Conservation (phyloP, 2,329 filamentous ascomycete species). For the Capronia americana region DNA sequence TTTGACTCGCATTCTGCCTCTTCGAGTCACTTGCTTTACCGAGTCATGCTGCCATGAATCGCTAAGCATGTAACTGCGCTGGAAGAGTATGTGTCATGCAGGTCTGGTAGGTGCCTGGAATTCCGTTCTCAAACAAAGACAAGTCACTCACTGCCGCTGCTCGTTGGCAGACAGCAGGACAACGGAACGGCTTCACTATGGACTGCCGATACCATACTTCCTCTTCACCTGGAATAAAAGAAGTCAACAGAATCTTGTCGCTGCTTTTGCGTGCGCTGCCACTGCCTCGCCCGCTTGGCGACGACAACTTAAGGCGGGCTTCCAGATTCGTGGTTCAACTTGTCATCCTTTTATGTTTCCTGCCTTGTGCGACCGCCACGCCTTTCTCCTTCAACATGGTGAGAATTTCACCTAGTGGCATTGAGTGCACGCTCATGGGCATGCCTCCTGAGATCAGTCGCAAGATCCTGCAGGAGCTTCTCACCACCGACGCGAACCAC, state of each 20-base stretch:
- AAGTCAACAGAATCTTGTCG: neutral
- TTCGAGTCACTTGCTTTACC: too few species aligned
- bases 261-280: neutral
- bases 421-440: neutral
- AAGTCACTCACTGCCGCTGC: neutral
- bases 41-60: too few species aligned
- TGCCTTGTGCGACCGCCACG: neutral
- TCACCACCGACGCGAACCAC: neutral
- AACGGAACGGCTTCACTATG: neutral
- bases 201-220: neutral
- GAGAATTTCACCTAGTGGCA: neutral
- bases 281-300: neutral
- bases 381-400: neutral
- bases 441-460: neutral
- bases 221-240: neutral
- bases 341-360: neutral
- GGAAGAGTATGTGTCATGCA: neutral
- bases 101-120: neutral
- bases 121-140: neutral
- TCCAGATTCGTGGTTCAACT: neutral
- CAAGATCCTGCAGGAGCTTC: neutral
- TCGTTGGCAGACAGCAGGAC: neutral
- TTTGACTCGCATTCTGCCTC: too few species aligned
- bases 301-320: neutral
- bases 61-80: neutral